Evolutionary conservation across 805 yeast species (phyloP).

Genomic region (Yamadazyma insecticola): DNA sequence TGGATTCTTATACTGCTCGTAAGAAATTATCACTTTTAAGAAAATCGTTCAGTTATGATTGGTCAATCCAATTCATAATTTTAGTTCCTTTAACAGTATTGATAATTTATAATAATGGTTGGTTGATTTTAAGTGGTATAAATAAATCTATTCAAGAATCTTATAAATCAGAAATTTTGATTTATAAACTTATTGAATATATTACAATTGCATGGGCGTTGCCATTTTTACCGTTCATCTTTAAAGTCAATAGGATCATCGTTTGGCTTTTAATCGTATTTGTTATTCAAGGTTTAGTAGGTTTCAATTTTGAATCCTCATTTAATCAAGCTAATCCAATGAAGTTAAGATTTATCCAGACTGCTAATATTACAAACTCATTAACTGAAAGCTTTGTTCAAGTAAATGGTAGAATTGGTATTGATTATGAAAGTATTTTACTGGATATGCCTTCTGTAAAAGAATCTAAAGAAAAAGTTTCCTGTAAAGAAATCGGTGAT

Average conservation of each 20-base stretch:
- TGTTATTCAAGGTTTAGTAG: constrained; percentile 23
- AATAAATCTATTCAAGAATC: constrained; percentile 73
- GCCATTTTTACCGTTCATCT: constrained; percentile 65
- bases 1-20: constrained; percentile 11
- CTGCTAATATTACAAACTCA: constrained; percentile 41
- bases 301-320: constrained; percentile 45
- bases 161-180: constrained; percentile 32
- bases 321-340: constrained; percentile 60
- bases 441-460: constrained; percentile 64
- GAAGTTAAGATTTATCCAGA: constrained; percentile 68
- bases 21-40: constrained; percentile 9
- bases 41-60: constrained; percentile 62
- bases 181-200: constrained; percentile 23
- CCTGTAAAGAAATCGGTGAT: constrained; percentile 33
- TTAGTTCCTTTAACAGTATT: constrained; percentile 63
- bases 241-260: constrained; percentile 56
- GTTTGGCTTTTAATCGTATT: constrained; percentile 22
- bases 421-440: constrained; percentile 41
- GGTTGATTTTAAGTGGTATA: constrained; percentile 56
- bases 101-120: constrained; percentile 51
- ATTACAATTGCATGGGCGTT: constrained; percentile 29
- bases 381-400: constrained; percentile 33
- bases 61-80: constrained; percentile 71
- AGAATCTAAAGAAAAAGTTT: constrained; percentile 16
- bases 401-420: constrained; percentile 49